Evolutionary conservation across 2,329 filamentous ascomycete species (phyloP), one percentile per base, ranked within the genome.

Genomic region (Fusarium sp.): DNA sequence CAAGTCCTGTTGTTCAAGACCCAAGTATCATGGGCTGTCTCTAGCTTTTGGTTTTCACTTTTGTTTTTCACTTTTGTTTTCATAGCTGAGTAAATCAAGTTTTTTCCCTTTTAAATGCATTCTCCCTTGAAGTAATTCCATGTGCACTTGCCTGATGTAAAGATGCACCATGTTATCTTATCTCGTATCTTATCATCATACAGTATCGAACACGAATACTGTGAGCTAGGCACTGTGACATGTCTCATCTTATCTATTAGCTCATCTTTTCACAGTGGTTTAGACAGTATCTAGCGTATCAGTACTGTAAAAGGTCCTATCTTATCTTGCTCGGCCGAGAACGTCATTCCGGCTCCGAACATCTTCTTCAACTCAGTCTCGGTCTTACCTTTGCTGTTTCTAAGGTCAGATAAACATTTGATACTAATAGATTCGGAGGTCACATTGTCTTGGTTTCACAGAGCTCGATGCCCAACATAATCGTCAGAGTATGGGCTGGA

Each of bases 221-320:
- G 11, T 28, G 28, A 7, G 28, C 5, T 13, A 14, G 6, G 28
- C 34, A 37, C 34, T 37, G 34, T 37, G 5, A 11, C n/a, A n/a
- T n/a, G n/a, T n/a, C 10, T 6, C n/a, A 37, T 37, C 34, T 37
- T n/a, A 37, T 37, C 8, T 1, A 5, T 3, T 18, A 34, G 18
- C 32, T 34, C 18, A 34, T 34, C 8, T 18, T 0, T 0, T 0
- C 5, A 32, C 30, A 34, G 32, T 34, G 16, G 8, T 1, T 7
- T 1, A 1, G 28, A 30, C 12, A 30, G 28, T 12, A 1, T 5
- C 10, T 28, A 28, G 27, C 10, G 10, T 28, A 2, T 28, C 2
- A 12, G 4, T 5, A 28, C 27, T 28, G 27, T 28, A 28, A 5
- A 12, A 5, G 11, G 5, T 7, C 30, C 3, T 18, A 16, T 34